Evolutionary conservation across 192 early-diverging fungal genomes (phyloP).

Genomic region (Mortierella alpina): DNA sequence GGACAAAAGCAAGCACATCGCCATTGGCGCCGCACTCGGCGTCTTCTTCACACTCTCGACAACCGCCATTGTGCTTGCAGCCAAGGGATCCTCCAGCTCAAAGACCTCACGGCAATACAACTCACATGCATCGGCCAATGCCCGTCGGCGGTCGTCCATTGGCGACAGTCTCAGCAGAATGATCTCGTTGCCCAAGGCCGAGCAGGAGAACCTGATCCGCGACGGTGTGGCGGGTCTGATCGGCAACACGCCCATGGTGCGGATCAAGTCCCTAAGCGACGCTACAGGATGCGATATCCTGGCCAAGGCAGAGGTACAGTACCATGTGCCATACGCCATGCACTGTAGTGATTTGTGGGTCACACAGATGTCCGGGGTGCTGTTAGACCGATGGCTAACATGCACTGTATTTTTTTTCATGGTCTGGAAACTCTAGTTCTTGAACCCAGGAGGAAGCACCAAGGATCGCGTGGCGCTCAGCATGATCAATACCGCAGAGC

Average conservation of each 20-base stretch:
- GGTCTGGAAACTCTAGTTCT: slow-evolving; percentile 65
- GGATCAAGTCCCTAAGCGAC: slow-evolving; percentile 86
- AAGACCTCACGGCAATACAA: not conserved
- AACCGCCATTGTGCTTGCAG: slow-evolving; percentile 43
- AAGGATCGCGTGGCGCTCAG: slow-evolving; percentile 95
- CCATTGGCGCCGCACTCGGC: slow-evolving; percentile 48
- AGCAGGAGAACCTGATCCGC: slow-evolving; percentile 11
- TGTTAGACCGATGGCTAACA: too few relatives aligned
- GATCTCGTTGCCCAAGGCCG: slow-evolving; percentile 22
- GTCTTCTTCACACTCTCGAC: slow-evolving; percentile 52
- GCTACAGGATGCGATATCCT: slow-evolving; percentile 91
- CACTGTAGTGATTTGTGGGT: not conserved
- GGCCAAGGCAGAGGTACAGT: slow-evolving; percentile 59
- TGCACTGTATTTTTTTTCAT: too few relatives aligned
- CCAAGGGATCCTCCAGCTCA: not conserved
- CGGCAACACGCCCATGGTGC: slow-evolving; percentile 92
- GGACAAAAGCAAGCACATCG: slow-evolving; percentile 52
- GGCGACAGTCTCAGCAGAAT: slow-evolving; percentile 19
- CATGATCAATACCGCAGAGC: slow-evolving; percentile 85
- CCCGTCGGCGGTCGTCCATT: slow-evolving; percentile 33
- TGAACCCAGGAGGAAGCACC: slow-evolving; percentile 92
- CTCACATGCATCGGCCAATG: not conserved
- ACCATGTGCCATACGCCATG: not conserved
- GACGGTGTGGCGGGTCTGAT: slow-evolving; percentile 87
- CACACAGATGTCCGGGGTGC: too few relatives aligned